Evolutionary conservation across 176 grass and related monocot species (phyloP).

Genomic region (Ampelocalamus luodianensis): DNA sequence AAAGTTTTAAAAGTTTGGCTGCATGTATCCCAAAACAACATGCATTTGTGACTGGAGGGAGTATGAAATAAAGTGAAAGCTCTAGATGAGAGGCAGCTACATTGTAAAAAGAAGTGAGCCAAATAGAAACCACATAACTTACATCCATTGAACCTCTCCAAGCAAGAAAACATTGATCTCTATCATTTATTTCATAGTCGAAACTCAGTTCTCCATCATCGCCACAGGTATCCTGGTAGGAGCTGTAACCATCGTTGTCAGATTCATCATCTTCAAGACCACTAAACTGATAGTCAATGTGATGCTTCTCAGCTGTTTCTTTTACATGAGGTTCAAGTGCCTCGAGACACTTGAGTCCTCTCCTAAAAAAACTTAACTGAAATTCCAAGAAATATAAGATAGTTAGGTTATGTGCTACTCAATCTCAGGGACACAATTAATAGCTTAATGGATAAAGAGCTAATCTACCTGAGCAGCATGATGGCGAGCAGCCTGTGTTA

Average conservation of each 20-base stretch:
- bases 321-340: constrained; percentile 82
- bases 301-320: constrained; percentile 67
- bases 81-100: background rate
- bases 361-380: constrained; percentile 90
- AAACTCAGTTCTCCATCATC: constrained; percentile 79
- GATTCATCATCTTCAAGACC: constrained; percentile 70
- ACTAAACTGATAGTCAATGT: constrained; percentile 82
- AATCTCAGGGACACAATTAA: constrained; percentile 33
- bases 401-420: constrained; percentile 36
- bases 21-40: too few species aligned
- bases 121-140: constrained; percentile 34
- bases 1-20: too few species aligned
- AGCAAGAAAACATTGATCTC: constrained; percentile 52
- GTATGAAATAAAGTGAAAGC: background rate
- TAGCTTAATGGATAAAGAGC: background rate
- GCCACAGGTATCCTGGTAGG: constrained; percentile 51
- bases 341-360: constrained; percentile 79
- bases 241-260: constrained; percentile 60
- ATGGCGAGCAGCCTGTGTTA: constrained; percentile 88
- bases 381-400: constrained; percentile 20
- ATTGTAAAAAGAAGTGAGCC: constrained; percentile 4
- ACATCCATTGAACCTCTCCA: constrained; percentile 75
- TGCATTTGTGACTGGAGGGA: too few species aligned
- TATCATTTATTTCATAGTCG: constrained; percentile 64
- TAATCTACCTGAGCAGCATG: constrained; percentile 84